A percentile compares a stretch with the other conserved stretches of the same genome.
phyloP scores from a whole-genome alignment of 2,329 filamentous ascomycete species.

The Phaeosphaeria sp. region DNA sequence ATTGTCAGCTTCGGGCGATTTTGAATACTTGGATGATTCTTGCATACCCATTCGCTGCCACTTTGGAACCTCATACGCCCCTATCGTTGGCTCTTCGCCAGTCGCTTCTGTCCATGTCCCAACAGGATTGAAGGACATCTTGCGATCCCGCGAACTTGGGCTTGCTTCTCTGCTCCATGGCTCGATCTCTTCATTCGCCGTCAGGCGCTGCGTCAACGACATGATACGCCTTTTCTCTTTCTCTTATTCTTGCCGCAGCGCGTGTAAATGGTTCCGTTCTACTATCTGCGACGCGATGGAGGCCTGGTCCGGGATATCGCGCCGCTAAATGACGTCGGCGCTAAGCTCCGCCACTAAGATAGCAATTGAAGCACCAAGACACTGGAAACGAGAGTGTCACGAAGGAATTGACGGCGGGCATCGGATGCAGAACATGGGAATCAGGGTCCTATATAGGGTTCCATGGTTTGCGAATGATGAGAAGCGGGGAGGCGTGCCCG shows the following conservation, averaged over 20 bases:
- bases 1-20: constrained; percentile 29
- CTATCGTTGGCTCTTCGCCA: constrained; percentile 50
- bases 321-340: constrained; percentile 18
- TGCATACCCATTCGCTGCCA: constrained; percentile 60
- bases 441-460: constrained; percentile 24
- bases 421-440: neutral
- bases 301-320: neutral
- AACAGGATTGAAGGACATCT: constrained; percentile 59
- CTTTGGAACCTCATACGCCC: constrained; percentile 63
- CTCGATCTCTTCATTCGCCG: constrained; percentile 51
- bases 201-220: constrained; percentile 50
- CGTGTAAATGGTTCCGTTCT: neutral
- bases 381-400: neutral
- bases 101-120: constrained; percentile 53
- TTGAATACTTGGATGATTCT: no score
- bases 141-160: constrained; percentile 50
- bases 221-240: constrained; percentile 28
- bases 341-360: neutral
- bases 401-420: constrained; percentile 2
- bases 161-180: constrained; percentile 48
- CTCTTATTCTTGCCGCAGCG: neutral
- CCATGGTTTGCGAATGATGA: constrained; percentile 12
- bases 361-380: constrained; percentile 1
- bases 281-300: neutral
- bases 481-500: constrained; percentile 22